These are phyloP conservation scores for Aspergillus hortae DNA, from an alignment of 2,329 filamentous ascomycete species.

Conservation along the genomic window DNA sequence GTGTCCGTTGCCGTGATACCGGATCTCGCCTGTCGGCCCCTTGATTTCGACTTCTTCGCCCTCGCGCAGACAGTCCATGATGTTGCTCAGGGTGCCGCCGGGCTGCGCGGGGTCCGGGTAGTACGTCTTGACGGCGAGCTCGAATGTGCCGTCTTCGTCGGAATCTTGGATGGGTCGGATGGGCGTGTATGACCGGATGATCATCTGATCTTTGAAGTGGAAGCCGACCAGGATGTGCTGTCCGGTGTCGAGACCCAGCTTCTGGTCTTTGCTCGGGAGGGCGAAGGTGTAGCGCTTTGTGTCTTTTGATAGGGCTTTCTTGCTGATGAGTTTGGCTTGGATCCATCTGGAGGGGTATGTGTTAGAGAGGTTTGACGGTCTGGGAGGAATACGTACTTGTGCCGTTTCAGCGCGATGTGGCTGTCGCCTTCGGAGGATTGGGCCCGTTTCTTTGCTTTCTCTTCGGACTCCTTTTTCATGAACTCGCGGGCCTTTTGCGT, in stretches of 20 bases:
- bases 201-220: conserved; percentile 50
- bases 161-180: conserved; percentile 47
- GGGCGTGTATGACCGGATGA: conserved; percentile 52
- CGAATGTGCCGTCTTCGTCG: conserved; percentile 43
- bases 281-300: conserved; percentile 13
- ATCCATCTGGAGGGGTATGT: conserved; percentile 37
- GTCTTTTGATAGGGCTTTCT: conserved; percentile 43
- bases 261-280: conserved; percentile 32
- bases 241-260: conserved; percentile 49
- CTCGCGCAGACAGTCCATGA: conserved; percentile 49
- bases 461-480: conserved; percentile 45
- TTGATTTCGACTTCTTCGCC: conserved; percentile 51
- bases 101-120: conserved; percentile 47
- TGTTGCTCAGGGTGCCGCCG: conserved; percentile 53
- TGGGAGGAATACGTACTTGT: conserved; percentile 10
- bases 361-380: not conserved
- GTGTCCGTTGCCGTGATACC: conserved; percentile 45
- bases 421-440: conserved; percentile 31
- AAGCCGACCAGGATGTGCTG: conserved; percentile 54
- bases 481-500: conserved; percentile 49
- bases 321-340: conserved; percentile 41
- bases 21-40: conserved; percentile 51
- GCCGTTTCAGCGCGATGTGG: conserved; percentile 38
- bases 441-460: conserved; percentile 34
- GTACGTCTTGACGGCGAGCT: conserved; percentile 33